Base-by-base conservation (phyloP, 768 basidiomycete genomes). In the Suillus cothurnatus region DNA sequence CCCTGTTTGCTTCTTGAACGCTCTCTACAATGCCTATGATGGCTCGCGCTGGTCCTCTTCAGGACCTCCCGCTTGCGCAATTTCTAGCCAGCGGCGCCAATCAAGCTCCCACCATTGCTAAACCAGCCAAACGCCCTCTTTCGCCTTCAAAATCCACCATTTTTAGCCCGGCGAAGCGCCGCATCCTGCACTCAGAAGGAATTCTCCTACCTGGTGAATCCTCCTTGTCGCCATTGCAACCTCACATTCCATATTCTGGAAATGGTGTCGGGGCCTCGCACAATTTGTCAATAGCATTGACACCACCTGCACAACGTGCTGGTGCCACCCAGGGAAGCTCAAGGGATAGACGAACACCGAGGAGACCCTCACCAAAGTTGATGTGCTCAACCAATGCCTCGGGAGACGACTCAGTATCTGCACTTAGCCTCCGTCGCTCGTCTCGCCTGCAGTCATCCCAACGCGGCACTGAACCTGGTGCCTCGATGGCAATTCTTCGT, bases 111-210 rank as follows among this genome's bases (percentile, higher is more conserved):
- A 68, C 67, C 38, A 70, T 69, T 66, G 74, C 66, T 69, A 80
- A 79, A 62, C 73, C 77, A 26, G 79, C 78, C 74, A 91, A 91
- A 78, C 87, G 90, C 32, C 83, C 89, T 50, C 77, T 83, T 69
- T 89, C 89, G 32, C 88, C 90, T 1, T 82, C 80, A 34, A 78
- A 72, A 43, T 79, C 81, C 17, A 76, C 72, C 28, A 76, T 82
- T 53, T 83, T 82, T 70, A 90, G 85, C 69, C 88, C 90, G 26
- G 81, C 87, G 34, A 92, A 92, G 72, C 86, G 90, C 60, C 86
- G 90, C 62, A 84, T 91, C 58, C 79, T 90, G 66, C 80, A 79
- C 69, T 80, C 80, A 57, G 87, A 87, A 70, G 86, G 83, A 62
- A 76, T 85, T 9, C 76, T 79, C 50, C 75, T 79, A 38, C 75